Conservation (phyloP, 2,329 filamentous ascomycete species). For the Xylaria sp. region DNA sequence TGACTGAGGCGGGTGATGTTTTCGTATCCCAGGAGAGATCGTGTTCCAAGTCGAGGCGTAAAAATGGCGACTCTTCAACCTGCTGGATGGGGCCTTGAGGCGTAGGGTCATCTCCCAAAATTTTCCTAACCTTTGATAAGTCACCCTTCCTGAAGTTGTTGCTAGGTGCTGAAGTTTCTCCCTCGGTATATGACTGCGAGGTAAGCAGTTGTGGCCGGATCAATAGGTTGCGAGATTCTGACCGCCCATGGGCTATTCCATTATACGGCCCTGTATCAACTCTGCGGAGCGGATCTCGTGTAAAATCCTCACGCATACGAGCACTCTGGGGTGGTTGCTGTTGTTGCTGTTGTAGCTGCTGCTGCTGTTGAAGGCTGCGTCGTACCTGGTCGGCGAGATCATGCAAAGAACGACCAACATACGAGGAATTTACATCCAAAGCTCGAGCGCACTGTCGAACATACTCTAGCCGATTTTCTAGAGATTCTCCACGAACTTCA, state of each 20-base stretch:
- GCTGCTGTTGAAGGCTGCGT: slow-evolving; percentile 56
- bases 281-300: slow-evolving; percentile 60
- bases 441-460: slow-evolving; percentile 79
- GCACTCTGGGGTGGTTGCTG: slow-evolving; percentile 38
- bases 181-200: slow-evolving; percentile 70
- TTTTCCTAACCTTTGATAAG: slow-evolving; percentile 68
- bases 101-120: slow-evolving; percentile 68
- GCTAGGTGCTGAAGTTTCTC: slow-evolving; percentile 51
- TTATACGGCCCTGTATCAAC: slow-evolving; percentile 63
- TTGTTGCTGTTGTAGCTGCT: slow-evolving; percentile 24
- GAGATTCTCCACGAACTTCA: slow-evolving; percentile 84
- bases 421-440: slow-evolving; percentile 83
- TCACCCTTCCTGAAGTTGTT: slow-evolving; percentile 64
- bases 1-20: slow-evolving; percentile 73
- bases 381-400: slow-evolving; percentile 83
- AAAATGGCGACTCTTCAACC: slow-evolving; percentile 81
- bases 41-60: slow-evolving; percentile 84
- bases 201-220: slow-evolving; percentile 55
- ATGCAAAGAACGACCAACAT: slow-evolving; percentile 87
- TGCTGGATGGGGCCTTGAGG: slow-evolving; percentile 53
- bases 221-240: slow-evolving; percentile 56
- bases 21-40: slow-evolving; percentile 92
- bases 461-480: slow-evolving; percentile 84
- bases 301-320: slow-evolving; percentile 52
- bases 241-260: slow-evolving; percentile 56